phyloP scores from a whole-genome alignment of 257 asterid genomes.

The Solanum dulcamara region DNA sequence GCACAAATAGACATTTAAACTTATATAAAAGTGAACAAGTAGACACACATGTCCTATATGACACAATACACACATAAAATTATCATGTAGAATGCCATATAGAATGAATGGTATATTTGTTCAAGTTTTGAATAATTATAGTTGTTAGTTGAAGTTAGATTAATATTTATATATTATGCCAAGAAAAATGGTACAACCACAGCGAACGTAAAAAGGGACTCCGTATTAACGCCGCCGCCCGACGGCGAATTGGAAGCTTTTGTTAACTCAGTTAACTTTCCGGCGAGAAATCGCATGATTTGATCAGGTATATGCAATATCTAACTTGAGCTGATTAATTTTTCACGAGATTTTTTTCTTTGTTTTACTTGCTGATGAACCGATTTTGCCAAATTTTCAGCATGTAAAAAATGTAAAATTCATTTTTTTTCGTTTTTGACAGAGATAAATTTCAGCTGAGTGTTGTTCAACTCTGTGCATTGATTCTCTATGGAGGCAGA shows the following conservation, averaged over 20 bases:
- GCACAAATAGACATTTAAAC: too few species aligned
- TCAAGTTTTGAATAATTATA: too few species aligned
- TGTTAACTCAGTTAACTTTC: background rate
- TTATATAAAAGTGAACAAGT: too few species aligned
- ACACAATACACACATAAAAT: too few species aligned
- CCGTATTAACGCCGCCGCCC: background rate
- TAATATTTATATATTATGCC: too few species aligned
- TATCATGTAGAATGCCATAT: too few species aligned
- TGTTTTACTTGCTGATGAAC: background rate
- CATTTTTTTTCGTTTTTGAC: background rate
- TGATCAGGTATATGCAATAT: background rate
- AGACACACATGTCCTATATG: too few species aligned
- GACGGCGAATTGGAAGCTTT: background rate
- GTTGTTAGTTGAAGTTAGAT: too few species aligned
- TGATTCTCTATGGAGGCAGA: constrained; percentile 3
- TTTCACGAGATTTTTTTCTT: background rate
- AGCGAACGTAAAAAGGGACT: background rate
- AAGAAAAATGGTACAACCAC: background rate
- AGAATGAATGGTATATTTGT: too few species aligned
- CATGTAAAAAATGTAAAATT: too few species aligned
- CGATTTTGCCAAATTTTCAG: background rate
- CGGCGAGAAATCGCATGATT: background rate
- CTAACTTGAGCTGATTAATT: background rate
- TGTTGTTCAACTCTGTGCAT: background rate
- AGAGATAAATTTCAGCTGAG: background rate